Base-by-base conservation (phyloP, 108 stramenopile species). In the Cyclotella kingstonii region DNA sequence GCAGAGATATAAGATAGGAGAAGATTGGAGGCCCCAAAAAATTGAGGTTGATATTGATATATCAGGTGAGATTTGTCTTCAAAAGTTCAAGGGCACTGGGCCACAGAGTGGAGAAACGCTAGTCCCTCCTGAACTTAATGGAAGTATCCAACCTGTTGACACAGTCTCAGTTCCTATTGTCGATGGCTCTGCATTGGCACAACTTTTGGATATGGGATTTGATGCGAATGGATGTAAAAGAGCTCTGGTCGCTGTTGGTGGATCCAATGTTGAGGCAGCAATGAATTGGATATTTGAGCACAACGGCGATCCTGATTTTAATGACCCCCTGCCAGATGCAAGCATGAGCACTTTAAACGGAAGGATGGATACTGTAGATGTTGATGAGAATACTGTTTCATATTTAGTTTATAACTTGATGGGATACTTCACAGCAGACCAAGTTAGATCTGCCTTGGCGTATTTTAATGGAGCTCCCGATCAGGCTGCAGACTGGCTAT, bases 221-320 rank as follows among this genome's bases (percentile, higher is more conserved):
- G 62, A 60, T 14, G 83, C 94, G 84, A 98, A 99, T 60, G 96
- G 94, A 11, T 93, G 91, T 76, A 89, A 82, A 65, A 81, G 97
- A 33, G 99, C 99, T 5, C 70, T 96, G 52, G 63, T 79, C 10
- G 95, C 98, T 19, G 84, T 87, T 48, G 86, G 89, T 21, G 97
- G 97, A 51, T 80, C 80, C 15, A 73, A 92, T 64, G 80, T 87
- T 5, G 98, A 98, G 60, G 82, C 84, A 23, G 98, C 99, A 15
- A 97, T 97, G 95, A 86, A 88, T 45, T 99, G 99, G 99, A 80
- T 99, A 29, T 91, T 98, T 76, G 88, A 87, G 59, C 99, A 99
- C 86, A 93, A 88, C 66, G 85, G 46, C 27, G 99, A 99, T 67
- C 77, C 96, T 7, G 95, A 99, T 66, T 97, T 99, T 63, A 95